Evolutionary conservation across 1,139 yeast genomes (phyloP).

Genomic region (Nakaseomyces uthaithaninus): DNA sequence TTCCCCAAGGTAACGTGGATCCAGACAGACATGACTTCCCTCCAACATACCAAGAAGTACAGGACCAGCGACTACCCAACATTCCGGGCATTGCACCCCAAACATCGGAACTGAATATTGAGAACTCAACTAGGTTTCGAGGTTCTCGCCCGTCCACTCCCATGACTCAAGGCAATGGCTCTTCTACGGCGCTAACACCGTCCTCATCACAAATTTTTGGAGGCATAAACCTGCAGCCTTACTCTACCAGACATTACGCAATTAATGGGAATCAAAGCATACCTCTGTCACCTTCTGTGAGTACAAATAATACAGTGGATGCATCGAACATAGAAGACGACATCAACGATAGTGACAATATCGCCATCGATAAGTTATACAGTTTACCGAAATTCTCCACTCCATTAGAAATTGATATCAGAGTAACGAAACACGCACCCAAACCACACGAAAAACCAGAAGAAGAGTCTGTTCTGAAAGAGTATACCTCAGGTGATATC

Average conservation of each 20-base stretch:
- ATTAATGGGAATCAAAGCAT: conserved; percentile 8
- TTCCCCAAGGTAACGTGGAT: conserved; percentile 26
- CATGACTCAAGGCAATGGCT: not conserved
- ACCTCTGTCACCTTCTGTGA: not conserved
- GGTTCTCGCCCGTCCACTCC: conserved; percentile 7
- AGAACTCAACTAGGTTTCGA: not conserved
- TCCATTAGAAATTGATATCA: conserved; percentile 31
- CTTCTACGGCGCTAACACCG: conserved; percentile 7
- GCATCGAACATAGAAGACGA: conserved; percentile 15
- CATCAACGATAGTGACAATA: conserved; percentile 20
- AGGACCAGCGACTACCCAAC: conserved; percentile 1
- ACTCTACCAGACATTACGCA: conserved; percentile 13
- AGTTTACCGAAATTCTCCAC: conserved; percentile 29
- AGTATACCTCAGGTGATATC: conserved; percentile 47
- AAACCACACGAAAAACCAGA: conserved; percentile 25
- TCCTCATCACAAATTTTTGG: conserved; percentile 1
- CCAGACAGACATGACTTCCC: conserved; percentile 24
- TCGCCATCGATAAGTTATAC: conserved; percentile 33
- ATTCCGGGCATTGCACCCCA: not conserved
- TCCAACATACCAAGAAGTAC: conserved; percentile 21
- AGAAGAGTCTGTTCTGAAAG: conserved; percentile 35
- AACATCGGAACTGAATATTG: not conserved
- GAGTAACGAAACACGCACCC: conserved; percentile 34
- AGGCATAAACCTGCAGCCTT: conserved; percentile 12
- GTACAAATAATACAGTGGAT: conserved; percentile 4